Base-by-base conservation (phyloP, 2,329 filamentous ascomycete genomes). In the Trematosphaeria pertusa region DNA sequence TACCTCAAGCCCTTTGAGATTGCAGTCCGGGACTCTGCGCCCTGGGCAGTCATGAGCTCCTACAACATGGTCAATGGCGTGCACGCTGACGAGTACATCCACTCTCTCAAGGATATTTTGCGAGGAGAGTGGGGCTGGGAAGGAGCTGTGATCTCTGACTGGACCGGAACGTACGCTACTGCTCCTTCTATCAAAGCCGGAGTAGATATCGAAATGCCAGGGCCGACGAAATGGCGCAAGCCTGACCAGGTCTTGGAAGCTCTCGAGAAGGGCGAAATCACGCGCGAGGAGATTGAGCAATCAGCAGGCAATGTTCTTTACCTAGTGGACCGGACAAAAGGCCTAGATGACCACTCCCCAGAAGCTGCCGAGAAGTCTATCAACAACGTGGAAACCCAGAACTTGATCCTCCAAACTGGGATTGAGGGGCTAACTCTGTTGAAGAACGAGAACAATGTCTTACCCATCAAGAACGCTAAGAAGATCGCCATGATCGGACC, bases 1-100 rank as follows among this genome's bases (percentile, higher is more conserved):
- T 90, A 89, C 55, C 79, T 90, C n/a, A 83, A 85, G 35, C 87
- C 87, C 0, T 90, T 90, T 54, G 86, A 89, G 71, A 88, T 89
- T 61, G 86, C 86, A 0, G 75, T 89, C 30, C 78, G 85, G 34
- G 84, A 88, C 54, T 83, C 85, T 11, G 84, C 66, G 44, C 85
- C 86, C 2, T 87, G 85, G 84, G 84, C 84, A 4, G 69, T 88
- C 34, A 88, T 88, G 86, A 81, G 82, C 4, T 84, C 84, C 1
- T 88, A 88, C 61, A 88, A 88, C 57, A 73, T 86, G 21, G 71
- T 88, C 56, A 88, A 88, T 62, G 85, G 85, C 4, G 68, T 81
- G 18, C 72, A 74, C 40, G 70, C 72, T 12, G 72, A 74, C 51
- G 64, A 70, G 44, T 64, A 70, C 48, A 61, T 62, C 17, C 67